These are phyloP conservation scores for Suillus ampliporus DNA, from an alignment of 768 basidiomycete genomes.

Conservation along the genomic window DNA sequence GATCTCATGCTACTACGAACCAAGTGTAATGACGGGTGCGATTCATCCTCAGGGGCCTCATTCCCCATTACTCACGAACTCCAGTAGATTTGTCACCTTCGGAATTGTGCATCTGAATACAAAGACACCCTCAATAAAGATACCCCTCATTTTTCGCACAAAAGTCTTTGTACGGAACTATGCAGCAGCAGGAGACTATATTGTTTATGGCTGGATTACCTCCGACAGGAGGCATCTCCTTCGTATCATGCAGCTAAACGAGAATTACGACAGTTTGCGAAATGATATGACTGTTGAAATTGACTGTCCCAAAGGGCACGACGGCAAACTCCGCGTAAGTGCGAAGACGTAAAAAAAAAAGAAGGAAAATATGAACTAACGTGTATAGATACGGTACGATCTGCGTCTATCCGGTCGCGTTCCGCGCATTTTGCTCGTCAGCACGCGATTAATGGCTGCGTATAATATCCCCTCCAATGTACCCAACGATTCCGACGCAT, in stretches of 20 bases:
- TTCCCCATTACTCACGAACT: neutral
- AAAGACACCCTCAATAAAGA: slow-evolving; percentile 29
- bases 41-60: neutral
- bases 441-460: slow-evolving; percentile 34
- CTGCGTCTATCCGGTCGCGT: slow-evolving; percentile 30
- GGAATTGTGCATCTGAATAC: slow-evolving; percentile 35
- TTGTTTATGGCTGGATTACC: slow-evolving; percentile 33
- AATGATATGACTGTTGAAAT: slow-evolving; percentile 31
- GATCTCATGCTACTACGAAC: slow-evolving; percentile 34
- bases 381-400: slow-evolving; percentile 33
- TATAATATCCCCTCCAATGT: slow-evolving; percentile 24
- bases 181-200: slow-evolving; percentile 17
- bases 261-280: slow-evolving; percentile 27
- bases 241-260: slow-evolving; percentile 35
- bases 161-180: slow-evolving; percentile 28
- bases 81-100: slow-evolving; percentile 17
- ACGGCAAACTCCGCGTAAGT: slow-evolving; percentile 32
- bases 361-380: neutral
- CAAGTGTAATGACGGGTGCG: slow-evolving; percentile 32
- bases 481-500: slow-evolving; percentile 10
- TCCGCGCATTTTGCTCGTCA: slow-evolving; percentile 28
- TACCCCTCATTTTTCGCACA: slow-evolving; percentile 32
- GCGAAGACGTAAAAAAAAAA: neutral
- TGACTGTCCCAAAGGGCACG: slow-evolving; percentile 33
- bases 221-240: slow-evolving; percentile 33